phyloP scores from a whole-genome alignment of 352 stramenopile species.

The Phytophthora idaei region DNA sequence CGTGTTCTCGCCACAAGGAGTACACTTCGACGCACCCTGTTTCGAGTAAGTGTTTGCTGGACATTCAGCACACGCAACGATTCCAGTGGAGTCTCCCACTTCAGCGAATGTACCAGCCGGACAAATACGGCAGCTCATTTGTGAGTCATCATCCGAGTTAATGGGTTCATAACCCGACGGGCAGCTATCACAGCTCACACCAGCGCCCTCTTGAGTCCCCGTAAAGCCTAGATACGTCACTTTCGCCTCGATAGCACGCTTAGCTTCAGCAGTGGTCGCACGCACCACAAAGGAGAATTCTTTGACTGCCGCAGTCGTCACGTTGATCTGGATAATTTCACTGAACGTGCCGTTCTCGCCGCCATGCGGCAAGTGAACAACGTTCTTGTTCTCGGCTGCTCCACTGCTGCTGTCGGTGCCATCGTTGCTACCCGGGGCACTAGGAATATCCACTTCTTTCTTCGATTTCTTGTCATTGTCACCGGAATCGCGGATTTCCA shows the following conservation, averaged over 20 bases:
- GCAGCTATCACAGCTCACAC: slow-evolving; percentile 60
- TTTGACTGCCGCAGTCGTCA: slow-evolving; percentile 50
- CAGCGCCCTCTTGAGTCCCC: slow-evolving; percentile 55
- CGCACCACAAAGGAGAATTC: slow-evolving; percentile 67
- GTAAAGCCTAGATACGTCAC: slow-evolving; percentile 56
- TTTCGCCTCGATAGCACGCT: slow-evolving; percentile 55
- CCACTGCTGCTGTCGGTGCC: slow-evolving; percentile 13
- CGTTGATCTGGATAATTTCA: slow-evolving; percentile 58
- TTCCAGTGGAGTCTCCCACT: slow-evolving; percentile 33
- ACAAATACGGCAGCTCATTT: slow-evolving; percentile 61
- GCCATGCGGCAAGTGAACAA: slow-evolving; percentile 65
- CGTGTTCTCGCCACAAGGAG: slow-evolving; percentile 67
- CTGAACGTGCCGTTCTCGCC: slow-evolving; percentile 71
- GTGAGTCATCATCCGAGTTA: slow-evolving; percentile 26
- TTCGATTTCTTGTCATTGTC: slow-evolving; percentile 22
- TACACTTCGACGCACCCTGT: slow-evolving; percentile 53
- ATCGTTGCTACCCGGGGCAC: slow-evolving; percentile 14
- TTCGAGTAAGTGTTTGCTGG: slow-evolving; percentile 67
- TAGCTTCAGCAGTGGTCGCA: slow-evolving; percentile 49
- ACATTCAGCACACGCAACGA: slow-evolving; percentile 57
- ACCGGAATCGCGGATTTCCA: slow-evolving; percentile 49
- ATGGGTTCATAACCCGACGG: slow-evolving; percentile 57
- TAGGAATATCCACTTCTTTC: slow-evolving; percentile 20
- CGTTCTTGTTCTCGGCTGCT: slow-evolving; percentile 26
- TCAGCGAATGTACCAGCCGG: slow-evolving; percentile 58